Percentiles rank a stretch among this genome's conserved stretches.
Evolutionary conservation across 2,329 filamentous ascomycete species (phyloP).

Genomic region (Annulohypoxylon truncatum): DNA sequence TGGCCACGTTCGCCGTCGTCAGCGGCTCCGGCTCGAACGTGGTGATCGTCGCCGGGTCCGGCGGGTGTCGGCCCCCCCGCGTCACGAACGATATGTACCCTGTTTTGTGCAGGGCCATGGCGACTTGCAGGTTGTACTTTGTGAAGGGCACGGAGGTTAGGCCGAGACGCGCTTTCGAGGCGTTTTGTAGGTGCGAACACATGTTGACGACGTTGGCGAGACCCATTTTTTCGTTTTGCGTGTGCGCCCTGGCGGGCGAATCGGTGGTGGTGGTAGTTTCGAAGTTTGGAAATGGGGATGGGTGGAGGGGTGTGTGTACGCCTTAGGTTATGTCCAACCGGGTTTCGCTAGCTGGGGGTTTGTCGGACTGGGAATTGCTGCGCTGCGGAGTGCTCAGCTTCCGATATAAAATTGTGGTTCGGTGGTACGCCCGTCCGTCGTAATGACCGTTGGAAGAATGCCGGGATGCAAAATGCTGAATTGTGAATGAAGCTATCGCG

Average conservation of each 20-base stretch:
- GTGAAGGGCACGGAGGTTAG: conserved; percentile 85
- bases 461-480: not conserved
- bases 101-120: conserved; percentile 81
- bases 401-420: too few relatives aligned
- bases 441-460: too few relatives aligned
- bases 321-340: too few relatives aligned
- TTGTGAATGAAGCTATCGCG: conserved; percentile 40
- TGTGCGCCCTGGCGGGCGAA: conserved; percentile 23
- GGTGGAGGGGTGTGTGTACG: not conserved
- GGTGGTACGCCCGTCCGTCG: too few relatives aligned
- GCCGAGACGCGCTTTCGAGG: conserved; percentile 82
- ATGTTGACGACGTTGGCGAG: conserved; percentile 81
- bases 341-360: not conserved
- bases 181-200: conserved; percentile 93
- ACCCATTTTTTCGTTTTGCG: conserved; percentile 65
- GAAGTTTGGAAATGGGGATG: not conserved
- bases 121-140: conserved; percentile 81
- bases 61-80: conserved; percentile 71
- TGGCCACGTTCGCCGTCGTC: conserved; percentile 77
- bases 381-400: not conserved
- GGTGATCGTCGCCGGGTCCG: conserved; percentile 59
- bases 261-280: not conserved
- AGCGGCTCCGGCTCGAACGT: conserved; percentile 65
- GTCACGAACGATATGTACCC: conserved; percentile 86
- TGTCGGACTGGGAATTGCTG: not conserved